Evolutionary conservation across 352 stramenopile species (phyloP), one percentile per base, ranked within the genome.

Genomic region (Plasmopara muralis): DNA sequence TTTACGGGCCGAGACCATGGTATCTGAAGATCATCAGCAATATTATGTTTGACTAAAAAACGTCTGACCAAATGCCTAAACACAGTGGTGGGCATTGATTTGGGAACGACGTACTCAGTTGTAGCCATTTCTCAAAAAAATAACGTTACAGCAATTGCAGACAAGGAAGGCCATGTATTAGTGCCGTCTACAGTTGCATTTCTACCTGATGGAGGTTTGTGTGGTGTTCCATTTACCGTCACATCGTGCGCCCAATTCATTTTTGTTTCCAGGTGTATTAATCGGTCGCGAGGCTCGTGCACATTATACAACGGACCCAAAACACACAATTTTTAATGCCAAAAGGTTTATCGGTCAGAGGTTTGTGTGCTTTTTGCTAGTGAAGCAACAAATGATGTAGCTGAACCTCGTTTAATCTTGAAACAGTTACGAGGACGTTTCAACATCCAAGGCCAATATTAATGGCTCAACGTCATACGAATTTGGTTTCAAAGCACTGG

Each of bases 21-120:
- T 78, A 40, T 12, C 6, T 39, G 38, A 39, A 31, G 6, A 39
- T 39, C 14, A 30, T 38, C 13, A 30, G 30, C 2, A 20, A 33
- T 15, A 30, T 45, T 38, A 38, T 38, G 13, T 16, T 2, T 41
- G 2, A 52, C 47, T 57, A 50, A 57, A 13, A 1, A 2, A 48
- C 8, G 10, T 35, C 31, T 35, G 31, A 35, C 10, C 31, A 12
- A 2, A 35, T 44, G 15, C 42, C 30, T 43, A 13, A 9, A 29
- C 25, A 10, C 9, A 66, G 79, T 85, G 18, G 66, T 89, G 29
- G 79, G 79, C 46, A 82, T 89, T 35, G 79, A 89, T 46, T 64
- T 87, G 12, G 78, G 78, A 38, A 89, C 78, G 39, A 89, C 78
- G 58, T 89, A 86, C 68, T 89, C 78, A 34, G 74, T 86, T 9